phyloP scores from a whole-genome alignment of 1,284 basidiomycete genomes.

The Moesziomyces antarcticus region DNA sequence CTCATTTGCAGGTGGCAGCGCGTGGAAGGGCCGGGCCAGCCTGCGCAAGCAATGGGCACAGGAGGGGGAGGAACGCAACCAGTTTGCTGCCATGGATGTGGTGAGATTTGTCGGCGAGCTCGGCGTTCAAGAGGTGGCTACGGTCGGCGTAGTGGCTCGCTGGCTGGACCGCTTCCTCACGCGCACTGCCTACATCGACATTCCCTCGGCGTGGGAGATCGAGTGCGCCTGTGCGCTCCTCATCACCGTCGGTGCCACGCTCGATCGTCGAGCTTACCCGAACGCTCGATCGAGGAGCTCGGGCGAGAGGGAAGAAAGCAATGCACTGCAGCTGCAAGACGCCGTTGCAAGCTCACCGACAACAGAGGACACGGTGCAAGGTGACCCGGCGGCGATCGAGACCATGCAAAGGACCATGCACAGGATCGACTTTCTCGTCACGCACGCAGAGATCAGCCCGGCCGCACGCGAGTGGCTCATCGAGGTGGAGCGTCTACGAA shows the following conservation, averaged over 20 bases:
- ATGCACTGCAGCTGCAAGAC: neutral
- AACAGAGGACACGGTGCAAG: neutral
- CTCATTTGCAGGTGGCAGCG: neutral
- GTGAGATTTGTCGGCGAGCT: constrained; percentile 45
- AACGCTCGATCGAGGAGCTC: too few relatives aligned
- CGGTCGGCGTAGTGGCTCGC: neutral
- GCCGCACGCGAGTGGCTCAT: constrained; percentile 32
- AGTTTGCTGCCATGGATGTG: constrained; percentile 22
- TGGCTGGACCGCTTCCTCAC: constrained; percentile 59
- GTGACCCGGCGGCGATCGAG: neutral
- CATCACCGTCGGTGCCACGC: constrained; percentile 39
- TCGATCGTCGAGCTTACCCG: constrained; percentile 18
- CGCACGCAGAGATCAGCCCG: constrained; percentile 12
- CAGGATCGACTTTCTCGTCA: constrained; percentile 19
- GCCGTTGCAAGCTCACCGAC: too few relatives aligned
- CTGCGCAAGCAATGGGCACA: constrained; percentile 14
- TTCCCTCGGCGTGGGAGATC: constrained; percentile 58
- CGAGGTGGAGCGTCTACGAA: constrained; percentile 21
- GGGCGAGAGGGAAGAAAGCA: neutral
- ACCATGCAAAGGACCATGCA: constrained; percentile 21
- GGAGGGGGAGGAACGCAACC: constrained; percentile 17
- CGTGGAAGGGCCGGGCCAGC: constrained; percentile 6
- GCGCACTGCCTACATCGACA: constrained; percentile 45
- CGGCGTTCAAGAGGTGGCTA: constrained; percentile 22
- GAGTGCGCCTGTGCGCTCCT: constrained; percentile 58